Base-by-base conservation (phyloP, 2,329 filamentous ascomycete species). In the Zarea fungicola region DNA sequence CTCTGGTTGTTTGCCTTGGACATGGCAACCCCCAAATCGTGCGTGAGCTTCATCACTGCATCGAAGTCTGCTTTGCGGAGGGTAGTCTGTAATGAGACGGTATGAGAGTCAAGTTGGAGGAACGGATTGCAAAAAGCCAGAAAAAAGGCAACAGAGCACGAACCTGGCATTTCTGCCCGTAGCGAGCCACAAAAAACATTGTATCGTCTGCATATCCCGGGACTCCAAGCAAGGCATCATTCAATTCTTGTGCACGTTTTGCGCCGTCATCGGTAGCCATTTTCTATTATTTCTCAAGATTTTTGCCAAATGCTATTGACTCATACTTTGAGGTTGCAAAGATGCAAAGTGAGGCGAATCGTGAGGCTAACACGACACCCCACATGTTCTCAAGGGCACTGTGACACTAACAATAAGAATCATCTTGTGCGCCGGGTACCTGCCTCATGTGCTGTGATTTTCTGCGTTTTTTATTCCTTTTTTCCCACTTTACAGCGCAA, bases 161-260 rank as follows among this genome's bases (percentile, higher is more conserved):
- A 43, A 63, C 62, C 57, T 62, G 58, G 42, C 49, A 59, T 22
- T 49, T 43, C 21, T 41, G 31, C 2, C 56, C 49, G 36, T 62
- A 64, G 28, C 62, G 59, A 13, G 60, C 45, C 6, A 63, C 52
- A 32, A 60, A 62, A 42, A 65, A 53, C 53, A 65, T 56, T 21
- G 58, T 59, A 49, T 65, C 61, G 44, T 63, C 58, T 9, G 58
- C 59, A 31, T 64, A 64, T 16, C 57, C 60, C 2, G 61, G 57
- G 1, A 62, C 39, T 18, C 42, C 50, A 9, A 62, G 55, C 57
- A 62, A 57, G 31, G 58, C 56, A 8, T 59, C 52, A 49, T 54
- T 54, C 21, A 64, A 47, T 6, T 63, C 62, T 7, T 54, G 37
- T 1, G 62, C 62, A 18, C 61, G 59, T 42, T 58, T 56, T 5